phyloP scores from a whole-genome alignment of 2,329 filamentous ascomycete species.

The Botryosphaeria dothidea region DNA sequence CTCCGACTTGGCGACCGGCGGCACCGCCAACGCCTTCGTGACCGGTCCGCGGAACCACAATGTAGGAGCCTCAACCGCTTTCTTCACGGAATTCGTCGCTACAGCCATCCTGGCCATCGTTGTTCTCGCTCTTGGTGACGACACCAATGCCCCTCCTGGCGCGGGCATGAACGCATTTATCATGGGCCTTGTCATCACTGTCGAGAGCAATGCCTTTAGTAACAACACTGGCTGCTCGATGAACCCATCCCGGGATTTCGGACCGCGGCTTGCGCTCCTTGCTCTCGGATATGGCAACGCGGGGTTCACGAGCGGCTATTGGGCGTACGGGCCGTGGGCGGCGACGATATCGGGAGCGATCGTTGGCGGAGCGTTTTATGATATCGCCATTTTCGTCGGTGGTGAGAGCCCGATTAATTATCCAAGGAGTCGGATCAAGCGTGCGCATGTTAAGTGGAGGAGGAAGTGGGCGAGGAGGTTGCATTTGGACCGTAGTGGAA shows the following conservation, averaged over 20 bases:
- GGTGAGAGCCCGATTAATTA: slow-evolving; percentile 41
- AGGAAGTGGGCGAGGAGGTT: slow-evolving; percentile 8
- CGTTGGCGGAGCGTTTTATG: slow-evolving; percentile 36
- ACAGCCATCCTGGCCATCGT: slow-evolving; percentile 31
- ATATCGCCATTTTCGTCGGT: slow-evolving; percentile 41
- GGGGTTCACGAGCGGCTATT: slow-evolving; percentile 30
- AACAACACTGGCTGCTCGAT: slow-evolving; percentile 41
- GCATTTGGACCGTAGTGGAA: not conserved
- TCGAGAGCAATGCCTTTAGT: slow-evolving; percentile 24
- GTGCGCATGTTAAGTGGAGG: slow-evolving; percentile 13
- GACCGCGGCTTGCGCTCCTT: slow-evolving; percentile 33
- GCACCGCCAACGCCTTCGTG: slow-evolving; percentile 31
- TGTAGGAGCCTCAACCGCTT: slow-evolving; percentile 31
- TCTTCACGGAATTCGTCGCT: slow-evolving; percentile 41
- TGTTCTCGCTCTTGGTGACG: slow-evolving; percentile 43
- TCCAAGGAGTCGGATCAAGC: slow-evolving; percentile 5
- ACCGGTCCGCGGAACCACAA: slow-evolving; percentile 29
- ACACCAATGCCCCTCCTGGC: slow-evolving; percentile 46
- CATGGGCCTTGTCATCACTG: slow-evolving; percentile 22
- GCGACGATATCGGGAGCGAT: slow-evolving; percentile 36
- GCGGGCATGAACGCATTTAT: slow-evolving; percentile 44
- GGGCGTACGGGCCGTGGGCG: slow-evolving; percentile 39
- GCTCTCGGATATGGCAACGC: slow-evolving; percentile 35
- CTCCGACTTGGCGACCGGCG: slow-evolving; percentile 20
- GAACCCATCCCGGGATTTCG: slow-evolving; percentile 40